Evolutionary conservation across 2,329 filamentous ascomycete species (phyloP), one percentile per base, ranked within the genome.

Genomic region (Diaporthe amygdali): DNA sequence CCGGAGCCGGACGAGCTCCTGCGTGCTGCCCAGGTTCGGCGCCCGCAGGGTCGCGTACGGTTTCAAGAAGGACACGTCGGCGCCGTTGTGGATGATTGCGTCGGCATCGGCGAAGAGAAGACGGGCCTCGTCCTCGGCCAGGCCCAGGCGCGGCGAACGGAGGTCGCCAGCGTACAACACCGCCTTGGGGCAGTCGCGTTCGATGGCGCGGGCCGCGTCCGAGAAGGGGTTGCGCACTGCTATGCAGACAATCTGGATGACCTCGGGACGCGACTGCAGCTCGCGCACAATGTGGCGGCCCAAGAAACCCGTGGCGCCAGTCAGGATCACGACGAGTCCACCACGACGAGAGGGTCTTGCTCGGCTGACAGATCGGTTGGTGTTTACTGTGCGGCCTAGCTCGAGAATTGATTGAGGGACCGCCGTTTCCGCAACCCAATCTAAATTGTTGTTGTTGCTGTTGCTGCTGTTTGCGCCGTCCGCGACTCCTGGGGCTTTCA

Each of bases 81-180:
- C 83, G 9, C 83, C 84, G 46, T 79, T 80, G 75, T 87, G 90
- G 39, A 93, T 85, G 63, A 92, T 51, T 0, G 64, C 69, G 55
- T 76, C 71, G 1, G 71, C 72, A 2, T 49, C 14, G 3, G 17
- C 15, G 22, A 69, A 71, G 25, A 77, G 51, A 2, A 54, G 37
- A n/a, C 17, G 27, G 6, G 55, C 39, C 5, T 70, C 44, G 32
- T 27, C 51, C 9, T 70, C 49, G 7, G 72, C 63, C 5, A 81
- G 76, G 0, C 78, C 78, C 0, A 81, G 69, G 1, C 37, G 51
- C 0, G 77, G 76, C 2, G 59, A 25, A 2, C 71, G 12, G 5
- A 80, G 74, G n/a, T 87, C 79, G 52, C 78, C 74, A 0, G 47
- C 25, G 68, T 78, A 69, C 15, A 71, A 56, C 1, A 63, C 27